Conservation (phyloP, 2,329 filamentous ascomycete genomes). For the Macrophomina phaseolina region DNA sequence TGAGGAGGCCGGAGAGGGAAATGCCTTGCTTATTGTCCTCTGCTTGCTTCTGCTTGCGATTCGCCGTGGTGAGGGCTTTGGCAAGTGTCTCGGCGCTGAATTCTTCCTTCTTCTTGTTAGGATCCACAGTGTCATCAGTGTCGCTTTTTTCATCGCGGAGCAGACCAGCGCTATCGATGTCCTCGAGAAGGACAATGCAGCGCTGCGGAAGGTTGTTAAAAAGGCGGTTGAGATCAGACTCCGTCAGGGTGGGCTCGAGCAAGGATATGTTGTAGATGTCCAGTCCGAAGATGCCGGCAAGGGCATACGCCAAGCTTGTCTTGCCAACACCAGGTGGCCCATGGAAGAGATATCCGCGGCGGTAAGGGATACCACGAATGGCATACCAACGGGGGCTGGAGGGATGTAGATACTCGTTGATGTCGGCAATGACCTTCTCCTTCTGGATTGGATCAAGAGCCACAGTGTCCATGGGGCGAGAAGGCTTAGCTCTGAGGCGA, state of each 20-base stretch:
- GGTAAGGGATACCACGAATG: slow-evolving; percentile 82
- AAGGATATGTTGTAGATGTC: slow-evolving; percentile 54
- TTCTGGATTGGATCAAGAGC: slow-evolving; percentile 74
- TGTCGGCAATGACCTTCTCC: slow-evolving; percentile 68
- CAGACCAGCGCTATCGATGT: slow-evolving; percentile 56
- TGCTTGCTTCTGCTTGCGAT: slow-evolving; percentile 26
- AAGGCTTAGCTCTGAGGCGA: slow-evolving; percentile 60
- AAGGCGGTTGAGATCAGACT: slow-evolving; percentile 62
- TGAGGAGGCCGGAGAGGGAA: slow-evolving; percentile 78
- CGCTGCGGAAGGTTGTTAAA: slow-evolving; percentile 51
- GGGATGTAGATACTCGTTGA: slow-evolving; percentile 79
- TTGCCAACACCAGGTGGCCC: slow-evolving; percentile 81
- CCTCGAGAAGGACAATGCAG: slow-evolving; percentile 55
- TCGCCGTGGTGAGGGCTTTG: slow-evolving; percentile 30
- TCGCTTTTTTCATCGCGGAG: slow-evolving; percentile 42
- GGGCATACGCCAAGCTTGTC: slow-evolving; percentile 50
- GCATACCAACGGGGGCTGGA: slow-evolving; percentile 79
- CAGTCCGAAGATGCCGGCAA: slow-evolving; percentile 55
- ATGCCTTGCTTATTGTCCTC: slow-evolving; percentile 56
- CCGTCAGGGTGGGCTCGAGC: slow-evolving; percentile 74
- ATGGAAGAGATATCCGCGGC: slow-evolving; percentile 79
- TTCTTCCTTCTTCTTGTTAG: slow-evolving; percentile 28
- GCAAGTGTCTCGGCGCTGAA: slow-evolving; percentile 30
- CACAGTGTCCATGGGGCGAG: slow-evolving; percentile 75
- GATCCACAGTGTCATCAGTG: slow-evolving; percentile 31